These are phyloP conservation scores for Phycomyces blakesleeanus DNA, from an alignment of 192 early-diverging fungal genomes.

Conservation along the genomic window DNA sequence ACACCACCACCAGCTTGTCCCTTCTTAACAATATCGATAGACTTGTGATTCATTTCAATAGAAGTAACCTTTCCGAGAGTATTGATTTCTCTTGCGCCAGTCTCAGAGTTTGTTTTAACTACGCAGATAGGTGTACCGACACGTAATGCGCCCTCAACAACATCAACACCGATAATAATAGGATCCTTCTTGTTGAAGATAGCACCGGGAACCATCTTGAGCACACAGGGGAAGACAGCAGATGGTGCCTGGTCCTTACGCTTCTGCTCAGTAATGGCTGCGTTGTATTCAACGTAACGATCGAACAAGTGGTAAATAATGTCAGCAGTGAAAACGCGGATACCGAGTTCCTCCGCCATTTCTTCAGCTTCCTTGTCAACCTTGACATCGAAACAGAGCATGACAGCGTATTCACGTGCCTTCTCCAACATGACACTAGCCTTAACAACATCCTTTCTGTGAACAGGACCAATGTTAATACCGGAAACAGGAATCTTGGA, in stretches of 20 bases:
- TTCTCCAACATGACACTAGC: conserved; percentile 91
- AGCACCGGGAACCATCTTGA: conserved; percentile 83
- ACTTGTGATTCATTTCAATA: conserved; percentile 92
- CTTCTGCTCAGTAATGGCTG: conserved; percentile 77
- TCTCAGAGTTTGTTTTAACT: conserved; percentile 65
- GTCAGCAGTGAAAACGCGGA: conserved; percentile 93
- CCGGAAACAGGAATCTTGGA: conserved; percentile 95
- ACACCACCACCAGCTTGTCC: conserved; percentile 81
- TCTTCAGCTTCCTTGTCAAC: conserved; percentile 86
- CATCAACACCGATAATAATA: conserved; percentile 93
- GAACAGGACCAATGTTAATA: conserved; percentile 96
- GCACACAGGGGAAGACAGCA: conserved; percentile 95
- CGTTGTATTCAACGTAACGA: conserved; percentile 77
- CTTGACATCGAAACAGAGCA: conserved; percentile 91
- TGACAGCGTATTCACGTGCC: conserved; percentile 70
- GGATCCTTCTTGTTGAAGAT: conserved; percentile 96
- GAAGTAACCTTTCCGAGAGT: conserved; percentile 83
- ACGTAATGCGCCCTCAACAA: conserved; percentile 86
- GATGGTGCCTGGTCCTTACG: conserved; percentile 80
- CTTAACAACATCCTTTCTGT: conserved; percentile 94
- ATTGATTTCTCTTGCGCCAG: conserved; percentile 68
- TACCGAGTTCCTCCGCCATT: conserved; percentile 85
- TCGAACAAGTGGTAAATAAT: conserved; percentile 99
- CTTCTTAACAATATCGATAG: conserved; percentile 75
- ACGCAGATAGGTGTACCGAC: conserved; percentile 92